A percentile compares a stretch with the other conserved stretches of the same genome.
Evolutionary conservation across 2,329 filamentous ascomycete genomes (phyloP).

Genomic region (Mycosphaerelloides madeirae): DNA sequence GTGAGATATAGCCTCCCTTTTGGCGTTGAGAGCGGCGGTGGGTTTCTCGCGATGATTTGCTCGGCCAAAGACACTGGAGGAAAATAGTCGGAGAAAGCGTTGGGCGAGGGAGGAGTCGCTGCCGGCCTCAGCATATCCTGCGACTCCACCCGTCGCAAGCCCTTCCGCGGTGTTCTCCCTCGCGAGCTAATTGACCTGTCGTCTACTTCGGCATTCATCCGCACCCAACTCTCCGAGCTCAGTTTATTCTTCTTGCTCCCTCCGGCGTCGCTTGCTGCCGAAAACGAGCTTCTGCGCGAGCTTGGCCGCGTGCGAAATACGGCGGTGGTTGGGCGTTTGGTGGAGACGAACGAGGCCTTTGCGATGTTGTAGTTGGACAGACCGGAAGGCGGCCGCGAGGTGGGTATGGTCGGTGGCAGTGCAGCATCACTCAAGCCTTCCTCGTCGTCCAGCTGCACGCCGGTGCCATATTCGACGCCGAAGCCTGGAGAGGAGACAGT

Average conservation of each 20-base stretch:
- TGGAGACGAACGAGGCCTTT: constrained; percentile 35
- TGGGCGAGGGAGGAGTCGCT: neutral
- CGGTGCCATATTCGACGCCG: constrained; percentile 67
- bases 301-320: constrained; percentile 12
- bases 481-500: constrained; percentile 40
- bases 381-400: constrained; percentile 74
- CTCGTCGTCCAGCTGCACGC: constrained; percentile 21
- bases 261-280: constrained; percentile 5
- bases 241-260: constrained; percentile 34
- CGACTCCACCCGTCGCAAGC: constrained; percentile 22
- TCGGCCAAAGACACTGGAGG: constrained; percentile 21
- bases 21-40: constrained; percentile 37
- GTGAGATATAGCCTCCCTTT: constrained; percentile 31
- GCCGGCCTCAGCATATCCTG: constrained; percentile 21
- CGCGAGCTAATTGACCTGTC: constrained; percentile 20
- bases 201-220: constrained; percentile 17
- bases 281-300: constrained; percentile 19
- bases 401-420: constrained; percentile 47
- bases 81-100: neutral
- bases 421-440: constrained; percentile 22
- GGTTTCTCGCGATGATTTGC: constrained; percentile 24
- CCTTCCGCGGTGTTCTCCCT: constrained; percentile 16
- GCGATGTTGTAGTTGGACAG: constrained; percentile 63
- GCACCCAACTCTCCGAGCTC: constrained; percentile 32
- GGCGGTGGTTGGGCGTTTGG: constrained; percentile 5